Percentiles rank a stretch among this genome's conserved stretches.
These are phyloP conservation scores for Sparassis latifolia DNA, from an alignment of 1,284 basidiomycete genomes.

Conservation along the genomic window DNA sequence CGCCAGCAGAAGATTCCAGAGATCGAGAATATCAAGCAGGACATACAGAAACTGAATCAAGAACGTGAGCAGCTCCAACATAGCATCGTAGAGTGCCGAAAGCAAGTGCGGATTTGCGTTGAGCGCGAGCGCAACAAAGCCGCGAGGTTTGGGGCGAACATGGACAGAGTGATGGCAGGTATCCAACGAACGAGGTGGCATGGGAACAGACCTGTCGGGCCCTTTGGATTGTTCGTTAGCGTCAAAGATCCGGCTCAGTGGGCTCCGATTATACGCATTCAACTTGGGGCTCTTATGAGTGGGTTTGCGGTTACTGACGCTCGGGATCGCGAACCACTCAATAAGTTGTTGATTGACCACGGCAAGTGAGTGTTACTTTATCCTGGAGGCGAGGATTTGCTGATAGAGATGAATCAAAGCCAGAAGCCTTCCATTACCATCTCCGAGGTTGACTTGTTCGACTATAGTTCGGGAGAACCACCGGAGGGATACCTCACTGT, in stretches of 20 bases:
- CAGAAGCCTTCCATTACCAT: conserved; percentile 43
- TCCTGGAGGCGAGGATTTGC: background rate
- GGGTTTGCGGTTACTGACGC: conserved; percentile 77
- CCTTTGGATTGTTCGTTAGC: conserved; percentile 78
- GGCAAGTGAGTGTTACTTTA: conserved; percentile 47
- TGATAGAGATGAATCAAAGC: background rate
- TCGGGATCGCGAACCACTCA: conserved; percentile 60
- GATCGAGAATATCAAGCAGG: conserved; percentile 24
- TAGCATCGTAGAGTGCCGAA: conserved; percentile 36
- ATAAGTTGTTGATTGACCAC: conserved; percentile 47
- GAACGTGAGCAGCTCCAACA: conserved; percentile 28
- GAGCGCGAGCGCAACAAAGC: conserved; percentile 48
- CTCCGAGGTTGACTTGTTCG: conserved; percentile 68
- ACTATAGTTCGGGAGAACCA: conserved; percentile 68
- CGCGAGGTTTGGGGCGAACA: conserved; percentile 56
- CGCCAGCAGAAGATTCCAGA: conserved; percentile 27
- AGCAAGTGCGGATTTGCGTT: conserved; percentile 40
- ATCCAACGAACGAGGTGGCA: conserved; percentile 59
- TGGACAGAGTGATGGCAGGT: conserved; percentile 50
- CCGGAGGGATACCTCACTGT: conserved; percentile 61
- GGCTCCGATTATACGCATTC: conserved; percentile 58
- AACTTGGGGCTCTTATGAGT: conserved; percentile 59
- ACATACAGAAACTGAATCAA: conserved; percentile 30
- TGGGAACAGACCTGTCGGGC: conserved; percentile 76
- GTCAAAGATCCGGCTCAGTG: conserved; percentile 66